A percentile compares a stretch with the other conserved stretches of the same genome.
Conservation (phyloP, 257 asterid genomes). For the Salvia hispanica region DNA sequence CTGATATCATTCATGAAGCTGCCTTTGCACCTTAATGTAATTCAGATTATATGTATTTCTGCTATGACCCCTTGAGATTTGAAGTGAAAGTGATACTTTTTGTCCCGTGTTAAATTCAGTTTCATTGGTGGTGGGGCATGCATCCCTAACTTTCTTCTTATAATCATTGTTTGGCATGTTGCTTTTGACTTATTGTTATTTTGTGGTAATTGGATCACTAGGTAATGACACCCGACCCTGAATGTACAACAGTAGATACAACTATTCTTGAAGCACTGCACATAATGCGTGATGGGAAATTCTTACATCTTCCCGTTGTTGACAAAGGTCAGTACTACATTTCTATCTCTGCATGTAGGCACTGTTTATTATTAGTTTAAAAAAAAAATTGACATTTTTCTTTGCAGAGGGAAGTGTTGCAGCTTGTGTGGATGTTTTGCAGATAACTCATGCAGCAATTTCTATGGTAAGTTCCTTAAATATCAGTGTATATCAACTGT, state of each 20-base stretch:
- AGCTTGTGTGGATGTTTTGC: conserved; percentile 90
- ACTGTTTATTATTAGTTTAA: neutral
- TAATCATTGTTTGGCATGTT: conserved; percentile 16
- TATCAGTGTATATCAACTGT: neutral
- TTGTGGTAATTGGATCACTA: conserved; percentile 34
- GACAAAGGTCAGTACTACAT: conserved; percentile 67
- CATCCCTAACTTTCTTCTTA: conserved; percentile 3
- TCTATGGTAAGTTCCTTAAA: conserved; percentile 63
- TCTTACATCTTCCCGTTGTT: conserved; percentile 87
- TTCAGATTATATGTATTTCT: neutral
- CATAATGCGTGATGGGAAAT: conserved; percentile 90
- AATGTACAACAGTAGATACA: conserved; percentile 79
- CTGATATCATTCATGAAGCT: conserved; percentile 14
- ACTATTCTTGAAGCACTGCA: conserved; percentile 92
- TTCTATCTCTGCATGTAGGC: neutral
- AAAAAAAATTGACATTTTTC: conserved; percentile 12
- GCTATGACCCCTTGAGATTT: conserved; percentile 9
- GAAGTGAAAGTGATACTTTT: conserved; percentile 2
- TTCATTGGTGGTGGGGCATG: conserved; percentile 21
- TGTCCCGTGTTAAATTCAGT: neutral
- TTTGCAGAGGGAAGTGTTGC: conserved; percentile 73
- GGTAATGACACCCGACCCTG: conserved; percentile 95
- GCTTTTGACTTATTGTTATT: conserved; percentile 26
- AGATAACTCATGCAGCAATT: conserved; percentile 91
- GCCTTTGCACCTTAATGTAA: conserved; percentile 3